Evolutionary conservation across 1,284 basidiomycete genomes (phyloP), one percentile per base, ranked within the genome.

Genomic region (Gastroboletus turbinatus): DNA sequence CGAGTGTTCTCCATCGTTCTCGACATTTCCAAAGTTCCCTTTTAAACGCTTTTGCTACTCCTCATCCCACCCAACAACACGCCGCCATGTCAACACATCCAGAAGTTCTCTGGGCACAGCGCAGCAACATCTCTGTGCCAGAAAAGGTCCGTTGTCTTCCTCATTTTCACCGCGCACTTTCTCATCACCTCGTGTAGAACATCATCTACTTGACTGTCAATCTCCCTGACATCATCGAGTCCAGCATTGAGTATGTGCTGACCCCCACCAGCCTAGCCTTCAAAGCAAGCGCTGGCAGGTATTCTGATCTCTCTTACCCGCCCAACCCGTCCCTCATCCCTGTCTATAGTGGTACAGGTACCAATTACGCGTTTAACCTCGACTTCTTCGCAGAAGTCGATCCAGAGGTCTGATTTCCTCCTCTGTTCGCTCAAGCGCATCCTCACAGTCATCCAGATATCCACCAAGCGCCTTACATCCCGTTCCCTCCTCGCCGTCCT

Each of bases 21-120:
- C 59, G 62, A 68, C 56, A 59, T 32, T 77, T 76, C 73, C 57
- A 69, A 61, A 55, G n/a, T 25, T 11, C 46, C 40, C 46, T 59
- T 56, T 60, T 50, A 60, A 58, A 2, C 46, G 25, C 47, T 25
- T 19, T 21, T 42, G 30, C 30, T 8, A 49, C 53, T 44, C 55
- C 57, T 59, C 55, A 5, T 23, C 52, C 40, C 17, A 25, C 13
- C 29, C 50, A 59, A 38, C 50, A 56, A 54, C 61, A 61, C 50
- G 3, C 56, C 55, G 75, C 78, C 75, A 78, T 84, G 74, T 66
- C 78, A 11, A 67, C 73, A 59, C 91, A 94, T 75, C 93, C 94
- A 44, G 92, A 96, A 76, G 78, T 96, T 52, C 79, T 92, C 4
- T 97, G 94, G 92, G 94, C 94, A 49, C 93, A 97, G 75, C 84